Evolutionary conservation across 73 alveolate genomes (phyloP).

Genomic region (Tetrahymena malaccensis): DNA sequence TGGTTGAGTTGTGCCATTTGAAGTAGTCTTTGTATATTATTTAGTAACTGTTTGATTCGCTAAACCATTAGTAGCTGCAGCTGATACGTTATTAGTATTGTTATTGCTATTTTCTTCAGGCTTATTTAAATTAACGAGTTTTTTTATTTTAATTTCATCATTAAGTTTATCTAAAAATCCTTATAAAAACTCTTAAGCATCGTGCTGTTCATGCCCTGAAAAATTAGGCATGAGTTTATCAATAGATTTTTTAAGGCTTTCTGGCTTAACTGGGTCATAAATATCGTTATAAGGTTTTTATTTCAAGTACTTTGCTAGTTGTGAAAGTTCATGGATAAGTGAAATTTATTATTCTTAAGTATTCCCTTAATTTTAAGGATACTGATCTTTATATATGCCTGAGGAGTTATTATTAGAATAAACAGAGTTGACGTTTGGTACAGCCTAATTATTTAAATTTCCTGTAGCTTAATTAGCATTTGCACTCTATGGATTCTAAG

Average conservation of each 20-base stretch:
- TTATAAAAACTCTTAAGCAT: slow-evolving; percentile 45
- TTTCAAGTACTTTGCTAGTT: slow-evolving; percentile 3
- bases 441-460: neutral
- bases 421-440: neutral
- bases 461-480: neutral
- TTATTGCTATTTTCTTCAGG: slow-evolving; percentile 19
- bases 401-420: neutral
- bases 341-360: slow-evolving; percentile 8
- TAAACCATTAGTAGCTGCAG: neutral
- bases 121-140: neutral
- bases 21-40: neutral
- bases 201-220: slow-evolving; percentile 53
- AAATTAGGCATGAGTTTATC: slow-evolving; percentile 29
- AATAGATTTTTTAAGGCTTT: slow-evolving; percentile 18
- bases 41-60: neutral
- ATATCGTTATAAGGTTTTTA: neutral
- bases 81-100: no score
- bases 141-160: slow-evolving; percentile 8
- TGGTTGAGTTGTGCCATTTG: neutral
- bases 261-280: slow-evolving; percentile 15
- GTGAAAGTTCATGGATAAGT: slow-evolving; percentile 21
- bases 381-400: neutral
- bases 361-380: neutral
- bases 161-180: slow-evolving; percentile 19
- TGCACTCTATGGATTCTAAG: slow-evolving; percentile 9